Evolutionary conservation across 306 rosid genomes (phyloP).

Genomic region (Notholithocarpus densiflorus): DNA sequence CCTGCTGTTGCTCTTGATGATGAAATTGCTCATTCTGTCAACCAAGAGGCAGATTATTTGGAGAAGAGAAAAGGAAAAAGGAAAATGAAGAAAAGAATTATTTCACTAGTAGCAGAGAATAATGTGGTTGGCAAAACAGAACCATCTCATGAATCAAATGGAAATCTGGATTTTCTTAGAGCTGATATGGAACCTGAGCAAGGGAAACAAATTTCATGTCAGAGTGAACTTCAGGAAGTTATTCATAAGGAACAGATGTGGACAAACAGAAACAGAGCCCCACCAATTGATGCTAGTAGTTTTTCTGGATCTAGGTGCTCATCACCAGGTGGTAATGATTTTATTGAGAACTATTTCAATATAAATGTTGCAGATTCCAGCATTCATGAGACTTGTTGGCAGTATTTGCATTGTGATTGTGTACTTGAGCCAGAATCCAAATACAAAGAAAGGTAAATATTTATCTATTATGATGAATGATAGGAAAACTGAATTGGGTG

Average conservation of each 20-base stretch:
- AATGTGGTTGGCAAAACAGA: conserved; percentile 25
- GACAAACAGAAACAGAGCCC: conserved; percentile 21
- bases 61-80: conserved; percentile 52
- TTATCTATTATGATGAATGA: conserved; percentile 6
- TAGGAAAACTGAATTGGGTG: conserved; percentile 15
- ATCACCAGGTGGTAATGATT: conserved; percentile 30
- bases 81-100: conserved; percentile 62
- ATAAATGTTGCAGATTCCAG: conserved; percentile 53
- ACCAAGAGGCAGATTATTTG: conserved; percentile 36
- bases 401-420: conserved; percentile 53
- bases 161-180: conserved; percentile 29
- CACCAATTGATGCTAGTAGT: conserved; percentile 24
- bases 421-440: conserved; percentile 47
- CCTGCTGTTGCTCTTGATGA: conserved; percentile 31
- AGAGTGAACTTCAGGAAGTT: conserved; percentile 6
- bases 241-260: conserved; percentile 13
- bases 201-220: conserved; percentile 2
- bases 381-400: conserved; percentile 59
- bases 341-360: conserved; percentile 62
- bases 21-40: conserved; percentile 22
- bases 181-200: conserved; percentile 27
- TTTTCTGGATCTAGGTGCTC: conserved; percentile 25
- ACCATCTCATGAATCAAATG: conserved; percentile 23
- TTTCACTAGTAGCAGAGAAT: conserved; percentile 45
- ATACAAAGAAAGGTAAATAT: conserved; percentile 57